Conservation (phyloP, 2,329 filamentous ascomycete species). For the Aspergillus intermedius region DNA sequence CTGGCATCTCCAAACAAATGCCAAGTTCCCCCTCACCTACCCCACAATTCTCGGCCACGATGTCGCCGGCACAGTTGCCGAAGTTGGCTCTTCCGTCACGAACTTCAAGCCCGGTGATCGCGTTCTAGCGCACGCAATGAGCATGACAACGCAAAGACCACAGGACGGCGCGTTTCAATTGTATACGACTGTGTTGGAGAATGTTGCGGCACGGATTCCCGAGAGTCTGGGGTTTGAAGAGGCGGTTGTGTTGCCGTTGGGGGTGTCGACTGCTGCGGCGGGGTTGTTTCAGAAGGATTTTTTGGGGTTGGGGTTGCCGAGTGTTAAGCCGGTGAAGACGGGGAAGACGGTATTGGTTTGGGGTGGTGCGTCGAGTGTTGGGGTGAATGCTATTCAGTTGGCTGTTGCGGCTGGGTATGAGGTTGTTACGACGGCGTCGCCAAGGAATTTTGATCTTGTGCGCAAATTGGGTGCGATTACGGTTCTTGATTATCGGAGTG, state of each 20-base stretch:
- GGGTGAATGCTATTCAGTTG: constrained; percentile 38
- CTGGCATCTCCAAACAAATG: constrained; percentile 23
- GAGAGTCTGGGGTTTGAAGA: constrained; percentile 20
- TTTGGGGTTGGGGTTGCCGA: constrained; percentile 14
- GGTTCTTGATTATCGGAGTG: constrained; percentile 40
- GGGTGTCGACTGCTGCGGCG: constrained; percentile 23
- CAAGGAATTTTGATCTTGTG: constrained; percentile 38
- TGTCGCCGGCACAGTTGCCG: constrained; percentile 10
- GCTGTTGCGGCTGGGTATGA: constrained; percentile 34
- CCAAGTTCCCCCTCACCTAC: constrained; percentile 3
- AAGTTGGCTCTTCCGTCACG: constrained; percentile 6
- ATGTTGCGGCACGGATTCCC: constrained; percentile 21
- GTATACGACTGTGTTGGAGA: constrained; percentile 19
- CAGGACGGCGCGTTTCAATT: constrained; percentile 24
- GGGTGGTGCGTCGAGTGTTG: constrained; percentile 48
- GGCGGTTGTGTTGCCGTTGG: constrained; percentile 26
- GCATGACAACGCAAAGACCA: constrained; percentile 3
- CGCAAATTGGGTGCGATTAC: constrained; percentile 35
- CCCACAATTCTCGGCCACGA: constrained; percentile 14
- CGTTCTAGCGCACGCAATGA: constrained; percentile 21
- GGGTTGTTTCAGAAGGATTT: constrained; percentile 24
- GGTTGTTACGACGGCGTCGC: constrained; percentile 33
- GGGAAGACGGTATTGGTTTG: constrained; percentile 37
- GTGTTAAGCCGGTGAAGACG: neutral
- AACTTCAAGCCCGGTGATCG: constrained; percentile 18